A percentile compares a stretch with the other conserved stretches of the same genome.
Conservation (phyloP, 2,329 filamentous ascomycete genomes). For the Zasmidium angulare region DNA sequence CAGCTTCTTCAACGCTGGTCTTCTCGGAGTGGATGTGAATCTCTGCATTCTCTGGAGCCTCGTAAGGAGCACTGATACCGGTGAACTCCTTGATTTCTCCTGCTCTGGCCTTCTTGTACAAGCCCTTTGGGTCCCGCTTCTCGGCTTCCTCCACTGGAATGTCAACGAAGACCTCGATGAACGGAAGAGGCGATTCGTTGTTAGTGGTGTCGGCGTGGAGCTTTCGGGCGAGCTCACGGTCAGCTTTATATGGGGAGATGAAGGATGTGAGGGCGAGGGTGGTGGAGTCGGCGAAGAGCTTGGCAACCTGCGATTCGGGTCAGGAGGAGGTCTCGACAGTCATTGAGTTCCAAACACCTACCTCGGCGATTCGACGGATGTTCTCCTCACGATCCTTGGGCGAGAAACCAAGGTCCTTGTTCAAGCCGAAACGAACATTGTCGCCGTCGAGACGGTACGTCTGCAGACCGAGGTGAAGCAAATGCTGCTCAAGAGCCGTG, state of each 20-base stretch:
- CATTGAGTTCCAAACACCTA: constrained; percentile 18
- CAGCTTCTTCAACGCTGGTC: constrained; percentile 83
- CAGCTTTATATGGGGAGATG: constrained; percentile 90
- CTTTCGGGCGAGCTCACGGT: constrained; percentile 77
- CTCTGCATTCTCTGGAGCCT: constrained; percentile 82
- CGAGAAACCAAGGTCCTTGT: constrained; percentile 94
- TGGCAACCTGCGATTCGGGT: constrained; percentile 64
- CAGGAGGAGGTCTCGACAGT: not conserved
- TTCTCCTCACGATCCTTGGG: constrained; percentile 96
- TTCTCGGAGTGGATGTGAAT: constrained; percentile 82
- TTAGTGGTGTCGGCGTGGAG: constrained; percentile 65
- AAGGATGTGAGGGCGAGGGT: constrained; percentile 91
- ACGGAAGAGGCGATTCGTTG: constrained; percentile 69
- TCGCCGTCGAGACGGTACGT: constrained; percentile 96
- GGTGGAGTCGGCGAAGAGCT: constrained; percentile 89
- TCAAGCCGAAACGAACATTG: constrained; percentile 96
- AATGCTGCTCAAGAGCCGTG: constrained; percentile 93
- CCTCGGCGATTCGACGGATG: constrained; percentile 91
- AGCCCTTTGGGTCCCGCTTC: constrained; percentile 91
- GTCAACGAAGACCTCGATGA: constrained; percentile 93
- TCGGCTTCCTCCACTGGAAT: constrained; percentile 89
- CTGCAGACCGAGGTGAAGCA: constrained; percentile 77
- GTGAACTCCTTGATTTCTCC: constrained; percentile 98
- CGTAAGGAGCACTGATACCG: constrained; percentile 91
- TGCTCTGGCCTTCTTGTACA: constrained; percentile 94